These are phyloP conservation scores for Nymphaea thermarum DNA, from an alignment of 164 flowering plant genomes.

Conservation along the genomic window DNA sequence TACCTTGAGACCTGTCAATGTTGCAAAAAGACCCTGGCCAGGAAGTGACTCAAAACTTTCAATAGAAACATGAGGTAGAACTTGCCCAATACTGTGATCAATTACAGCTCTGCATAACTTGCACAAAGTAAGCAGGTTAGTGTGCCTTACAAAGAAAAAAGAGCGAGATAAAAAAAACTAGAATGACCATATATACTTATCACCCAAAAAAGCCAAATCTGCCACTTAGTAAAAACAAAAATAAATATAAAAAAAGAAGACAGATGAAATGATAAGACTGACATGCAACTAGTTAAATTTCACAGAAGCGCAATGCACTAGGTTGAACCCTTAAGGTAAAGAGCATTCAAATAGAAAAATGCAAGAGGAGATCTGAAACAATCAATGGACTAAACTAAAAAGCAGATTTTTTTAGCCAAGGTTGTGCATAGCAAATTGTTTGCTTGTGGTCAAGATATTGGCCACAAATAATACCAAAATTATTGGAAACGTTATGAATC, in stretches of 20 bases:
- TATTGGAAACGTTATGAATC: too few relatives aligned
- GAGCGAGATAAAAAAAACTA: not conserved
- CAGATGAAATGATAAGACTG: not conserved
- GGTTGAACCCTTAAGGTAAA: not conserved
- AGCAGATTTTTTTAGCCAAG: too few relatives aligned
- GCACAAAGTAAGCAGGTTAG: conserved; percentile 9
- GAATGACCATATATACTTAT: not conserved
- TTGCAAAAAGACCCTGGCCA: conserved; percentile 88
- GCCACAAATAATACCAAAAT: too few relatives aligned
- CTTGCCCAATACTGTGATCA: conserved; percentile 80
- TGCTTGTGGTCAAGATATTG: too few relatives aligned
- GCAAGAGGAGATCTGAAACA: too few relatives aligned
- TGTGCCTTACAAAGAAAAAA: not conserved
- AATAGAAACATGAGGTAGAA: conserved; percentile 75
- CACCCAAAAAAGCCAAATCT: not conserved
- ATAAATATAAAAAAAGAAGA: not conserved
- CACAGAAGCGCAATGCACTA: too few relatives aligned
- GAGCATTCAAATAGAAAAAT: not conserved
- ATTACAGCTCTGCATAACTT: conserved; percentile 76
- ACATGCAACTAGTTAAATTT: too few relatives aligned
- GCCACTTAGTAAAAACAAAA: not conserved
- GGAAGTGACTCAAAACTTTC: conserved; percentile 84
- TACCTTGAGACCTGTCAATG: conserved; percentile 72
- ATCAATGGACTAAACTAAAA: too few relatives aligned
- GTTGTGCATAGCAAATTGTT: too few relatives aligned